A percentile compares a stretch with the other conserved stretches of the same genome.
Conservation (phyloP, 129 eudicot genomes). For the carrot (Daucus carota) region DNA sequence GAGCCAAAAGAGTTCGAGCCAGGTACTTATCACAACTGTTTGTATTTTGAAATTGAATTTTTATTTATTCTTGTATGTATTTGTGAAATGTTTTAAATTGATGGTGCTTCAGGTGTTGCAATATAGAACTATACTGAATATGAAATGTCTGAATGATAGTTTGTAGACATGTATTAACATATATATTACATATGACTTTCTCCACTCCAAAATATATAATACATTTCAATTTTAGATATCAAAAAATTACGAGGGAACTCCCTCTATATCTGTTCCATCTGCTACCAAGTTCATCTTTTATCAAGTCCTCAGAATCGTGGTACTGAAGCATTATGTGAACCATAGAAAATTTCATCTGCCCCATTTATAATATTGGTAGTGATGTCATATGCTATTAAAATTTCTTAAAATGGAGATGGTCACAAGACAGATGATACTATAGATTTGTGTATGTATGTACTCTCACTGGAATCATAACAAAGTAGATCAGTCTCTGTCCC, state of each 20-base stretch:
- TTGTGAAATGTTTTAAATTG: neutral
- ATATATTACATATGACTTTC: neutral
- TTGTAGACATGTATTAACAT: neutral
- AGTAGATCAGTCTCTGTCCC: neutral
- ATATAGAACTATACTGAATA: neutral
- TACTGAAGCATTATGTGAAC: neutral
- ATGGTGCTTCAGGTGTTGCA: neutral
- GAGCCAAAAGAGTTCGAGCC: conserved; percentile 76
- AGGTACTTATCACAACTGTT: conserved; percentile 34
- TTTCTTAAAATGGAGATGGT: neutral
- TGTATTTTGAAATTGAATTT: neutral
- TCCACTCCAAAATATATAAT: neutral
- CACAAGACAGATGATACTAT: no score
- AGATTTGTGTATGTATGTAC: neutral
- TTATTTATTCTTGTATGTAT: neutral
- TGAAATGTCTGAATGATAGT: neutral
- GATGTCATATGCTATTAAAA: neutral
- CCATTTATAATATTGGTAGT: neutral
- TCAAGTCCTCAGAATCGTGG: neutral
- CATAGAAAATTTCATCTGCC: neutral
- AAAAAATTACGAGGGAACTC: neutral
- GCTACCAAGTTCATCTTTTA: neutral
- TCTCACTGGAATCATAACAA: neutral
- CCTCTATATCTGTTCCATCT: neutral
- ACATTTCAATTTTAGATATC: neutral